Evolutionary conservation across 345 rosid species (phyloP).

Genomic region (Populus tremula): DNA sequence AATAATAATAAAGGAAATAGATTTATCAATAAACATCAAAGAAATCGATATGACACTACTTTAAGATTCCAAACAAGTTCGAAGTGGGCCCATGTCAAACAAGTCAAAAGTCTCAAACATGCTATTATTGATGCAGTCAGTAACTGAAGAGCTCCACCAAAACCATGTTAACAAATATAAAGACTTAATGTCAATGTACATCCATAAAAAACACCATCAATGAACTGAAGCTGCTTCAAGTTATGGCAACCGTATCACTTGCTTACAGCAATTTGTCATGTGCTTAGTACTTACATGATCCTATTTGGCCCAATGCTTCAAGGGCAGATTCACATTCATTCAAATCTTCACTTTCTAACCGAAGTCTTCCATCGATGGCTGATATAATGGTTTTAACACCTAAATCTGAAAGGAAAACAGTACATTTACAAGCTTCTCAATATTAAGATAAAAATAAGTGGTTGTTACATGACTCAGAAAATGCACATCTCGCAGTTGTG

Average conservation of each 20-base stretch:
- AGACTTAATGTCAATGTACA: neutral
- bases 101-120: no score
- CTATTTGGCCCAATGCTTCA: constrained; percentile 87
- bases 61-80: no score
- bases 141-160: neutral
- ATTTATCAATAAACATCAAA: no score
- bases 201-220: neutral
- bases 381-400: constrained; percentile 62
- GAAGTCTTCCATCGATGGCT: constrained; percentile 63
- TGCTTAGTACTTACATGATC: constrained; percentile 73
- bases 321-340: constrained; percentile 75
- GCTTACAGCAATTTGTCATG: constrained; percentile 3
- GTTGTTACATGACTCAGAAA: neutral
- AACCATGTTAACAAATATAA: neutral
- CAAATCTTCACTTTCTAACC: constrained; percentile 41
- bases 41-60: no score
- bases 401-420: constrained; percentile 33
- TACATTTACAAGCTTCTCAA: neutral
- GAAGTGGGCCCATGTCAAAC: no score
- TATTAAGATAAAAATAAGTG: neutral
- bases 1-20: no score
- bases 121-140: no score
- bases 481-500: neutral
- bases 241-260: neutral
- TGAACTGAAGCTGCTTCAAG: neutral